phyloP scores from a whole-genome alignment of 129 eudicot species.

The Helianthus tuberosus region DNA sequence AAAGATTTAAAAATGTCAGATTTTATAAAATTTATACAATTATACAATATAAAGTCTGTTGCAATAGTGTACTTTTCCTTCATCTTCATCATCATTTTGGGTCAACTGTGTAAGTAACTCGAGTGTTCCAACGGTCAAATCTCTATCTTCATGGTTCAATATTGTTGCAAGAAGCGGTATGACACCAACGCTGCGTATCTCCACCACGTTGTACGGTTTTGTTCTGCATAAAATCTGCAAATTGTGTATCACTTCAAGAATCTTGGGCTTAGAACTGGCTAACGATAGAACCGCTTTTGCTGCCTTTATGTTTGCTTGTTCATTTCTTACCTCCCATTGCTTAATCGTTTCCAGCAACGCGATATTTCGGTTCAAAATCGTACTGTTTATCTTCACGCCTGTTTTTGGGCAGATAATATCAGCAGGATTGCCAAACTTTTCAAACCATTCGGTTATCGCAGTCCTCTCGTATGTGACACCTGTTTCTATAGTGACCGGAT shows the following conservation, averaged over 20 bases:
- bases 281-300: slow-evolving; percentile 56
- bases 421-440: slow-evolving; percentile 42
- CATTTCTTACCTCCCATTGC: slow-evolving; percentile 83
- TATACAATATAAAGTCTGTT: not conserved
- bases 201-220: slow-evolving; percentile 42
- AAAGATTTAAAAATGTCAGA: not conserved
- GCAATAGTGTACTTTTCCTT: slow-evolving; percentile 41
- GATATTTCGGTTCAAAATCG: slow-evolving; percentile 42
- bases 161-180: slow-evolving; percentile 55
- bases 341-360: slow-evolving; percentile 63
- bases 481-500: slow-evolving; percentile 75
- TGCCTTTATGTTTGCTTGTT: slow-evolving; percentile 55
- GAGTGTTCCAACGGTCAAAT: slow-evolving; percentile 47
- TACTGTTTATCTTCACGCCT: slow-evolving; percentile 45
- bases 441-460: slow-evolving; percentile 56
- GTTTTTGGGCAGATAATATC: slow-evolving; percentile 63
- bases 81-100: slow-evolving; percentile 57
- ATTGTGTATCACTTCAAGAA: slow-evolving; percentile 63
- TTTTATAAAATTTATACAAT: not conserved
- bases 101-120: slow-evolving; percentile 49
- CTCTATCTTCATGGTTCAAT: slow-evolving; percentile 49
- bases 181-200: slow-evolving; percentile 48
- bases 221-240: slow-evolving; percentile 47
- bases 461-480: slow-evolving; percentile 68
- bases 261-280: slow-evolving; percentile 45